Conservation (phyloP, 768 basidiomycete genomes). For the Goffeauzyma gilvescens region DNA sequence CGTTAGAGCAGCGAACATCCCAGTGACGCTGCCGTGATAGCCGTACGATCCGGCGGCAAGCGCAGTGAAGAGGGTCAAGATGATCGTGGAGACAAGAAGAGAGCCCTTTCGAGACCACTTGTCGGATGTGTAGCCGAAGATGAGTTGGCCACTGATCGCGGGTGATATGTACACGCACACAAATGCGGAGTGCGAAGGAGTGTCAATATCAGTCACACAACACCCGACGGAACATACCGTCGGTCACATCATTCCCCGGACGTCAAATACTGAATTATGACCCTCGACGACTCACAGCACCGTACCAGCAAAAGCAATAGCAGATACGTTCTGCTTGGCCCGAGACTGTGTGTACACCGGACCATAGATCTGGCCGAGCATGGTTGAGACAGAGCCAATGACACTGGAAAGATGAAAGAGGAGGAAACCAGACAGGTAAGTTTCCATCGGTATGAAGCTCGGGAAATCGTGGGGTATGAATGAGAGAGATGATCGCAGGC, state of each 20-base stretch:
- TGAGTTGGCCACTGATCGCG: background rate
- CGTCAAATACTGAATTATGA: no score
- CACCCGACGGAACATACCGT: no score
- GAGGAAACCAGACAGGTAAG: background rate
- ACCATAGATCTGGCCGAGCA: background rate
- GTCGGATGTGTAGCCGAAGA: background rate
- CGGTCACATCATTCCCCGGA: no score
- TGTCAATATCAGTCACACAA: no score
- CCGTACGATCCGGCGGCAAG: conserved; percentile 69
- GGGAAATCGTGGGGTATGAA: background rate
- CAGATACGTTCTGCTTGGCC: background rate
- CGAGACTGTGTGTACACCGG: background rate
- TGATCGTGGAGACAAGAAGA: conserved; percentile 53
- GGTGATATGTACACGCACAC: no score
- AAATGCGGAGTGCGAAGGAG: no score
- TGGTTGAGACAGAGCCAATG: conserved; percentile 1
- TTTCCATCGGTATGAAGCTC: background rate
- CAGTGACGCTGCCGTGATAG: conserved; percentile 50
- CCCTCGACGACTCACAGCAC: no score
- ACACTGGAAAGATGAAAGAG: background rate
- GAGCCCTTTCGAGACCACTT: background rate
- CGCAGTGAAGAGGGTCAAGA: conserved; percentile 64
- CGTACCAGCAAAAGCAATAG: background rate
- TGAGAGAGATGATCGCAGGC: no score
- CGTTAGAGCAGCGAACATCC: conserved; percentile 32